Conservation (phyloP, 1,284 basidiomycete species). For the Sporisorium exsertum region DNA sequence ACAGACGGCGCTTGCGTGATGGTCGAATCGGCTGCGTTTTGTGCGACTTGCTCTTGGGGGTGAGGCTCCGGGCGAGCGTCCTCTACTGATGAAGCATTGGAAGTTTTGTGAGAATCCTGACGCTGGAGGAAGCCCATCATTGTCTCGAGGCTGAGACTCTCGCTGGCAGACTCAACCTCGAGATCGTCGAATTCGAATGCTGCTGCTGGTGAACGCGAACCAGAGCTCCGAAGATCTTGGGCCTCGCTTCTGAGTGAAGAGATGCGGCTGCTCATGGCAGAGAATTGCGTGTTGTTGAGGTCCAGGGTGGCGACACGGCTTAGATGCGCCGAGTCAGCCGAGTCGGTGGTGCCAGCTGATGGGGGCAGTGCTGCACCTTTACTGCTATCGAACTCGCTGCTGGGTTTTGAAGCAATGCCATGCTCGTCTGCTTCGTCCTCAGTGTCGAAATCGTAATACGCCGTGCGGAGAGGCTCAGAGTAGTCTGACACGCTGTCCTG, state of each 20-base stretch:
- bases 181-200: slow-evolving; percentile 40
- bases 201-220: slow-evolving; percentile 8
- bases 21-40: not conserved
- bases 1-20: not conserved
- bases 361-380: not conserved
- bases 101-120: slow-evolving; percentile 14
- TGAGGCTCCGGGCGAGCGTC: not conserved
- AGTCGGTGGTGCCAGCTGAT: not conserved
- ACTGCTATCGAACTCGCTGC: not conserved
- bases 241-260: slow-evolving; percentile 6
- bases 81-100: not conserved
- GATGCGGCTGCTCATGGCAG: slow-evolving; percentile 22
- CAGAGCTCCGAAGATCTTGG: slow-evolving; percentile 15
- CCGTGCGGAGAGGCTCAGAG: slow-evolving; percentile 28
- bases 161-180: slow-evolving; percentile 15
- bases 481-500: slow-evolving; percentile 13
- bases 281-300: not conserved
- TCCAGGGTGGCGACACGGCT: not conserved
- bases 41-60: not conserved
- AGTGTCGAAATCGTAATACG: slow-evolving; percentile 37
- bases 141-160: slow-evolving; percentile 37
- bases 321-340: not conserved
- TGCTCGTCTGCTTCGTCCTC: slow-evolving; percentile 8
- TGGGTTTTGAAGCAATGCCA: slow-evolving; percentile 1
- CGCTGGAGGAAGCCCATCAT: slow-evolving; percentile 49